Base-by-base conservation (phyloP, 2,329 filamentous ascomycete species). In the Sclerotinia spermophila region DNA sequence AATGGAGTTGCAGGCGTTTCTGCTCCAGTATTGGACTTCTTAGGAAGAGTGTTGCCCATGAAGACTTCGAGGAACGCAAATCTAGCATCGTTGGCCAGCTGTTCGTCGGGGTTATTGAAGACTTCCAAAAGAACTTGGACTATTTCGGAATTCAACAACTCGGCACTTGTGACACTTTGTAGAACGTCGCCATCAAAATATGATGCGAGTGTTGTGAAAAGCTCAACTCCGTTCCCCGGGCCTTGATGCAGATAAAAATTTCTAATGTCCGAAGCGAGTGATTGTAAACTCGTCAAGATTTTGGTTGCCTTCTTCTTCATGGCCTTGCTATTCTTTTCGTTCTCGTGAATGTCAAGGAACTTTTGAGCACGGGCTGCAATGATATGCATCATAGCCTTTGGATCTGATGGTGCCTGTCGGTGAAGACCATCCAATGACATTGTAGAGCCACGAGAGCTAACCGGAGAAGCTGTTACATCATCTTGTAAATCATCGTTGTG, bases 121-220 rank as follows among this genome's bases (percentile, higher is more conserved):
- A 97, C 87, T 44, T 92, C 87, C 58, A 98, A 86, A 2, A 99
- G 84, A 15, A 93, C 89, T 59, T 92, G 89, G 17, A 99, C 94
- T 69, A 99, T 88, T 27, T 94, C 93, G 2, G 96, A 98, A 42
- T 92, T 93, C 67, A 98, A 87, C 44, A 99, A 84, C 79, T 99
- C 96, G 62, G 95, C 94, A 81, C 96, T 99, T 0, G 96, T 99
- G 68, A 97, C 94, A 79, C 93, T 97, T 78, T 97, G 92, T 68
- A 97, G 81, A 1, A 96, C 91, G 81, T 97, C 92, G 0, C 91
- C 90, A 77, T 96, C 91, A 76, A 99, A 99, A 78, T 96, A 94
- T 4, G 87, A 86, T 0, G 94, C 93, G 71, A 99, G 83, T 66
- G 86, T 88, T 44, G 85, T 83, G 81, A 98, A 98, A 0, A 97